These are phyloP conservation scores for Fusarium musae DNA, from an alignment of 2,329 filamentous ascomycete species.

Conservation along the genomic window DNA sequence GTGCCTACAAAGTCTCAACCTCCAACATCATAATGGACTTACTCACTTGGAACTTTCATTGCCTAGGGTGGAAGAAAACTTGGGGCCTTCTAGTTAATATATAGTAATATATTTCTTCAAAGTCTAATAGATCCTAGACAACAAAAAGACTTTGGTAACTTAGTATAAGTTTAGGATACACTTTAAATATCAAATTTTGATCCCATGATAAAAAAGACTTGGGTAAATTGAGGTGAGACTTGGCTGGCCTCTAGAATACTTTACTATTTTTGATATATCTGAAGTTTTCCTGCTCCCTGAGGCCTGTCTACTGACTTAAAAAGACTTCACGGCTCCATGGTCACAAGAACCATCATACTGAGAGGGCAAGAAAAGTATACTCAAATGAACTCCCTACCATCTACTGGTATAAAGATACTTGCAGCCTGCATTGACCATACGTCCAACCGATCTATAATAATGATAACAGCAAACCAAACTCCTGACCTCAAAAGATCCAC, in stretches of 20 bases:
- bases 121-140: not conserved
- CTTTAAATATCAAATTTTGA: not conserved
- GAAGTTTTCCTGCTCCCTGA: not conserved
- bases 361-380: not conserved
- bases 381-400: constrained; percentile 3
- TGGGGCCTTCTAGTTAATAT: not conserved
- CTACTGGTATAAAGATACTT: constrained; percentile 14
- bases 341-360: not conserved
- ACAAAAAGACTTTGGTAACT: not conserved
- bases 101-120: no score
- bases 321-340: not conserved
- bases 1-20: not conserved
- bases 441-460: constrained; percentile 2
- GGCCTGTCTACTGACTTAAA: not conserved
- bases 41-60: not conserved
- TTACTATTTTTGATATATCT: not conserved
- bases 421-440: constrained; percentile 3
- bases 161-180: not conserved
- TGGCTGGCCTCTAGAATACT: not conserved
- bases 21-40: not conserved
- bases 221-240: not conserved
- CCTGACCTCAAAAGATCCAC: not conserved
- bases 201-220: not conserved
- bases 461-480: not conserved
- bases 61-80: not conserved